A percentile compares a stretch with the other conserved stretches of the same genome.
Evolutionary conservation across 2,329 filamentous ascomycete species (phyloP).

Genomic region (Rosellinia necatrix): DNA sequence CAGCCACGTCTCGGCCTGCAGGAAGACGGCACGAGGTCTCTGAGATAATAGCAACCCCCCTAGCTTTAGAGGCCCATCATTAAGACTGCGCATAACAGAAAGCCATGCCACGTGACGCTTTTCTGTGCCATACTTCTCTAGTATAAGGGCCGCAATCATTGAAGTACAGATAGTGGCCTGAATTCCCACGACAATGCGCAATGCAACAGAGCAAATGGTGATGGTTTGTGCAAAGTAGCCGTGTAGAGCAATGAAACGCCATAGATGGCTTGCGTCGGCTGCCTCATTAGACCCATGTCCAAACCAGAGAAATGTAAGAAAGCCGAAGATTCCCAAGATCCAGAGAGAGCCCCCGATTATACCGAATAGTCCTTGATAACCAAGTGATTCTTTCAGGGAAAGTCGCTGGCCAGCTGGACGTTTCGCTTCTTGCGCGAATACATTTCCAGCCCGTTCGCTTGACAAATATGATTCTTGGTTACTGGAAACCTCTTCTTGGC

Average conservation of each 20-base stretch:
- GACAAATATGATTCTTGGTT: not conserved
- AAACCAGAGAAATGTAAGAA: constrained; percentile 25
- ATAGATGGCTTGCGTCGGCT: constrained; percentile 14
- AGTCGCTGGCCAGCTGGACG: not conserved
- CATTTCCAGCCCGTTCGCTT: no score
- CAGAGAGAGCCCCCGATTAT: constrained; percentile 16
- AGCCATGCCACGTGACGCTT: constrained; percentile 13
- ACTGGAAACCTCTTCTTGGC: not conserved
- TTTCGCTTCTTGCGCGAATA: not conserved
- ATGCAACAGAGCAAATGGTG: constrained; percentile 11
- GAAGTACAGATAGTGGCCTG: constrained; percentile 19
- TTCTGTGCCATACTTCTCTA: constrained; percentile 15
- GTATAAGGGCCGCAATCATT: constrained; percentile 20
- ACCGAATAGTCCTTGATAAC: not conserved
- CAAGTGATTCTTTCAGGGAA: constrained; percentile 16
- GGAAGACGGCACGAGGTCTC: not conserved
- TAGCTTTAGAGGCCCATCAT: constrained; percentile 11
- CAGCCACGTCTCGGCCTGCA: constrained; percentile 1
- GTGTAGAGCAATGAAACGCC: constrained; percentile 21
- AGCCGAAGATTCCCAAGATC: constrained; percentile 11
- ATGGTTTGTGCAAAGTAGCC: constrained; percentile 16
- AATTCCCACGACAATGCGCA: constrained; percentile 1
- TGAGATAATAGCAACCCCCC: not conserved
- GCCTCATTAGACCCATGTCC: constrained; percentile 19
- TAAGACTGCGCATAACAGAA: constrained; percentile 20